Conservation (phyloP, 441 rosid species). For the Populus tomentosa region DNA sequence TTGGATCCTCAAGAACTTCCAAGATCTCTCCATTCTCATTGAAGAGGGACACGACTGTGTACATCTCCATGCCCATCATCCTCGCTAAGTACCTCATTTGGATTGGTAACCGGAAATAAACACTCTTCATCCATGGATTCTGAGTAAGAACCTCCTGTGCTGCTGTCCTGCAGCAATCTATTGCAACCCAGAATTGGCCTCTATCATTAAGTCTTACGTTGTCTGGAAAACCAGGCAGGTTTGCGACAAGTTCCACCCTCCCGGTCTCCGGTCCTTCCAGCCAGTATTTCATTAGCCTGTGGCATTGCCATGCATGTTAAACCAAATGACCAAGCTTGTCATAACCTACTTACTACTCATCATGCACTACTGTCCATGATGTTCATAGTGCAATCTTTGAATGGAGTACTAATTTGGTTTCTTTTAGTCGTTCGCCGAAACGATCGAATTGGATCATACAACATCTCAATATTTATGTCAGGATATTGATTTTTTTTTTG, state of each 20-base stretch:
- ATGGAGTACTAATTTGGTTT: not conserved
- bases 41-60: conserved; percentile 64
- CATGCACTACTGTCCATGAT: not conserved
- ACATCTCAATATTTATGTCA: not conserved
- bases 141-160: conserved; percentile 67
- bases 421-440: too few species aligned
- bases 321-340: not conserved
- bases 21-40: conserved; percentile 59
- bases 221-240: conserved; percentile 94
- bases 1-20: conserved; percentile 82
- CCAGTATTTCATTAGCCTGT: conserved; percentile 81
- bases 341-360: not conserved
- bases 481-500: not conserved
- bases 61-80: conserved; percentile 93
- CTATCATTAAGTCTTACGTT: conserved; percentile 72
- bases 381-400: not conserved
- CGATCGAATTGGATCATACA: not conserved
- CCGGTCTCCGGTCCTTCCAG: conserved; percentile 72
- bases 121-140: conserved; percentile 75
- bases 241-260: conserved; percentile 42
- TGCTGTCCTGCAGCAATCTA: conserved; percentile 85
- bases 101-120: conserved; percentile 71
- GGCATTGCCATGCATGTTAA: not conserved
- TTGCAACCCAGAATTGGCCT: conserved; percentile 95
- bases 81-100: conserved; percentile 62